phyloP scores from a whole-genome alignment of 306 rosid species.

The Calophaca sinica region DNA sequence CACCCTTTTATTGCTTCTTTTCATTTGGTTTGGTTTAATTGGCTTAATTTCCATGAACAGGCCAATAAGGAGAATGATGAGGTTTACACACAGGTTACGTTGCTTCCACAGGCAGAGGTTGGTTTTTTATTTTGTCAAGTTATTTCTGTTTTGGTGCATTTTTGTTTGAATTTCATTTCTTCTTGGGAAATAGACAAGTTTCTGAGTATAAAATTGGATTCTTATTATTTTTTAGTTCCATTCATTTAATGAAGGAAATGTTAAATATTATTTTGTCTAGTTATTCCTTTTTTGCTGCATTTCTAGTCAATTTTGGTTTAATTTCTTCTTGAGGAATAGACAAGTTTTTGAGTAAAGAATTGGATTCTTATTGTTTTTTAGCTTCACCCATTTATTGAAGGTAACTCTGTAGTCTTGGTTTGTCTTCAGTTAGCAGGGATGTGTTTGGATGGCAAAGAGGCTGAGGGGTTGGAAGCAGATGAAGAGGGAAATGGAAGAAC shows the following conservation, averaged over 20 bases:
- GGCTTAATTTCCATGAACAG: conserved; percentile 48
- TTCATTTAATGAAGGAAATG: background rate
- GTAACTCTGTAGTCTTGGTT: conserved; percentile 30
- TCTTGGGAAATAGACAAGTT: background rate
- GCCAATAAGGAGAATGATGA: conserved; percentile 98
- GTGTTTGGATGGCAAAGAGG: conserved; percentile 67
- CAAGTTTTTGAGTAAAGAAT: background rate
- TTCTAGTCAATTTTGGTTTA: background rate
- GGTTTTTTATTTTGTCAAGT: conserved; percentile 34
- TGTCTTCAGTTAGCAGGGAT: conserved; percentile 64
- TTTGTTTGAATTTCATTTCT: conserved; percentile 6
- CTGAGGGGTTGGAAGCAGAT: conserved; percentile 68
- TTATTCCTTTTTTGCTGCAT: conserved; percentile 37
- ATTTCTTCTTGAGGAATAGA: conserved; percentile 12
- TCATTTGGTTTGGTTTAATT: conserved; percentile 32
- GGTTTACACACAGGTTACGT: conserved; percentile 86
- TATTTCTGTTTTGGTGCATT: conserved; percentile 39
- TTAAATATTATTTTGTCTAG: background rate
- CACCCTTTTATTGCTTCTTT: conserved; percentile 28
- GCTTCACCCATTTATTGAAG: conserved; percentile 5
- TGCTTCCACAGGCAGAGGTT: conserved; percentile 91
- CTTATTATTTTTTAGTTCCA: conserved; percentile 2
- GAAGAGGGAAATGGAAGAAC: conserved; percentile 74
- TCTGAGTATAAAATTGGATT: background rate
- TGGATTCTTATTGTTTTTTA: background rate